These are phyloP conservation scores for Lasiosphaeria ovina DNA, from an alignment of 495 filamentous ascomycete genomes.

Conservation along the genomic window DNA sequence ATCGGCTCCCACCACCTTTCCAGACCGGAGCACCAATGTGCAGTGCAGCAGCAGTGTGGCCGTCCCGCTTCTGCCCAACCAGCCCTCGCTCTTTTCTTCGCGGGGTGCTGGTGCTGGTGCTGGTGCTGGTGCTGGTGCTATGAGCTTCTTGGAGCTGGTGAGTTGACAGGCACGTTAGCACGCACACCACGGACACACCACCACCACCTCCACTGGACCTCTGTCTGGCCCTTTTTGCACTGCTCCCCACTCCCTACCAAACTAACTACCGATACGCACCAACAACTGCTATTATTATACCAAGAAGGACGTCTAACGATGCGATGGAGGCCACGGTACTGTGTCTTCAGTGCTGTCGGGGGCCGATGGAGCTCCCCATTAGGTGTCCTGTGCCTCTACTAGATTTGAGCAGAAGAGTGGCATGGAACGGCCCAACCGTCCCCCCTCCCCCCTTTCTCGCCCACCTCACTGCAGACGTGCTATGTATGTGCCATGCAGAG, in stretches of 20 bases:
- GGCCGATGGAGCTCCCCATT: neutral
- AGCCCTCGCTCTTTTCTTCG: conserved; percentile 34
- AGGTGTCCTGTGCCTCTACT: conserved; percentile 2
- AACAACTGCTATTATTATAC: conserved; percentile 41
- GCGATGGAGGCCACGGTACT: neutral
- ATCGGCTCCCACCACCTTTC: conserved; percentile 9
- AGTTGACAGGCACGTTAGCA: conserved; percentile 5
- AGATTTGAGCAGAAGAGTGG: neutral
- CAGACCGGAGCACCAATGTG: conserved; percentile 14
- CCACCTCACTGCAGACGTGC: neutral
- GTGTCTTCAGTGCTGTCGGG: too few relatives aligned
- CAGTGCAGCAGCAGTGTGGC: conserved; percentile 17
- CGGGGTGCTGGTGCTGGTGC: neutral
- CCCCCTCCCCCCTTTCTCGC: neutral
- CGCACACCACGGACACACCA: neutral
- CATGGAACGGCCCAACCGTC: conserved; percentile 2
- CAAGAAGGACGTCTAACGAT: conserved; percentile 9
- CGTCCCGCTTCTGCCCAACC: conserved; percentile 38
- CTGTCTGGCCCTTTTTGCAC: conserved; percentile 7
- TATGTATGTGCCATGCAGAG: neutral
- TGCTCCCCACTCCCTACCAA: too few relatives aligned
- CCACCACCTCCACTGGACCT: conserved; percentile 19
- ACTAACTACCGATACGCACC: conserved; percentile 7
- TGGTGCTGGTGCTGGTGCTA: too few relatives aligned
- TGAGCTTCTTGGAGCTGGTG: conserved; percentile 34